These are phyloP conservation scores for Pichia phayaonensis DNA, from an alignment of 805 yeast species.

Conservation along the genomic window DNA sequence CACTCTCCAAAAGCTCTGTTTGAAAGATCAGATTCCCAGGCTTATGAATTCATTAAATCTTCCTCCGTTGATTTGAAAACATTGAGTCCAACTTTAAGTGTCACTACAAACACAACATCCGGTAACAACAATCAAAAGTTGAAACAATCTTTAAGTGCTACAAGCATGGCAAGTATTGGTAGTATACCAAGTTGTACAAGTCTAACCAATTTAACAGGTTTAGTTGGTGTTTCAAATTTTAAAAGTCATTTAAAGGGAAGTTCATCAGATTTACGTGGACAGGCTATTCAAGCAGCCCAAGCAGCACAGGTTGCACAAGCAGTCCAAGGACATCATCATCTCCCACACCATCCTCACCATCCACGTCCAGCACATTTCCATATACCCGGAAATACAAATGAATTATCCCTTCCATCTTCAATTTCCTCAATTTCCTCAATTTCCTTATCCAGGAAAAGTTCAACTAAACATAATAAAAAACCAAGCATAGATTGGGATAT, in stretches of 20 bases:
- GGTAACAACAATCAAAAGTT: neutral
- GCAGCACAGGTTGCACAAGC: neutral
- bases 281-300: constrained; percentile 1
- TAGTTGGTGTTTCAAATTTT: neutral
- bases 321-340: neutral
- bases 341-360: neutral
- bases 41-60: constrained; percentile 22
- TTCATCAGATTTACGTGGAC: constrained; percentile 10
- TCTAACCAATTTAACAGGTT: neutral
- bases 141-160: constrained; percentile 3
- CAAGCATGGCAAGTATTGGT: constrained; percentile 6
- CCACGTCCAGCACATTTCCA: neutral
- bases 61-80: constrained; percentile 4
- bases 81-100: neutral
- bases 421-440: constrained; percentile 7
- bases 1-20: constrained; percentile 13
- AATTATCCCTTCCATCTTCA: neutral
- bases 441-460: constrained; percentile 7
- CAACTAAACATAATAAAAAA: constrained; percentile 11
- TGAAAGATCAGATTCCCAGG: constrained; percentile 26
- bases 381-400: constrained; percentile 4
- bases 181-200: constrained; percentile 6
- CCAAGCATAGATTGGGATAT: constrained; percentile 17
- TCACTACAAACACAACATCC: neutral
- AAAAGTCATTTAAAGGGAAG: constrained; percentile 9